Percentiles rank a stretch among this genome's conserved stretches.
Evolutionary conservation across 345 rosid genomes (phyloP).

Genomic region (Brassica carinata): DNA sequence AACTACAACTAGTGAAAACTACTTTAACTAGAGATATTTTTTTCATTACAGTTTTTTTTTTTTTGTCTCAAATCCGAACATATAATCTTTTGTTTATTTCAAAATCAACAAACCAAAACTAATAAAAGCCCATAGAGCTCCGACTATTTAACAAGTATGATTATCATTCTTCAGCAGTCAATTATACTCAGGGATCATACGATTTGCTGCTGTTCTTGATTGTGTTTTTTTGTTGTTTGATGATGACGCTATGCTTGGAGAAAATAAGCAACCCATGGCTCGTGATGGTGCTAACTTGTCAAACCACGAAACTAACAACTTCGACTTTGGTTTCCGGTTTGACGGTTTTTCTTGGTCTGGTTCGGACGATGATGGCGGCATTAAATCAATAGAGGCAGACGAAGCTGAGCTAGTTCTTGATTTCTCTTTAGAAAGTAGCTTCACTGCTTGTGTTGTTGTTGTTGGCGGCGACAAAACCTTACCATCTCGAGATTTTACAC

Average conservation of each 20-base stretch:
- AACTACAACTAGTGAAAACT: not conserved
- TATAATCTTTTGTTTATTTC: not conserved
- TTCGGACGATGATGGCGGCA: conserved; percentile 9
- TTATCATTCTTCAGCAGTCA: not conserved
- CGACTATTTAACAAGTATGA: not conserved
- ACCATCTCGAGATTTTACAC: not conserved
- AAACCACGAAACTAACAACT: conserved; percentile 32
- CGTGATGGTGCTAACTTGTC: conserved; percentile 50
- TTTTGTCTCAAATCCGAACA: not conserved
- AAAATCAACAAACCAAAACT: not conserved
- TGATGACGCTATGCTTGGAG: not conserved
- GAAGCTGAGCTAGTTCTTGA: conserved; percentile 27
- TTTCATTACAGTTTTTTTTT: not conserved
- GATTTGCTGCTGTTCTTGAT: not conserved
- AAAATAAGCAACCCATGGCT: conserved; percentile 53
- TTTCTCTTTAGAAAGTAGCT: conserved; percentile 21
- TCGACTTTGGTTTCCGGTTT: conserved; percentile 15
- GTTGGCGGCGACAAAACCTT: not conserved
- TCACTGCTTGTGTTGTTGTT: conserved; percentile 24
- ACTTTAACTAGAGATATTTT: not conserved
- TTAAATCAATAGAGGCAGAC: conserved; percentile 14
- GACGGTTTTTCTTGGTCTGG: not conserved
- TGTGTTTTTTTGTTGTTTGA: not conserved
- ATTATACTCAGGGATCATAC: not conserved
- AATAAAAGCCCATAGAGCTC: not conserved